These are phyloP conservation scores for Xylaria telfairii DNA, from an alignment of 495 filamentous ascomycete species.

Conservation along the genomic window DNA sequence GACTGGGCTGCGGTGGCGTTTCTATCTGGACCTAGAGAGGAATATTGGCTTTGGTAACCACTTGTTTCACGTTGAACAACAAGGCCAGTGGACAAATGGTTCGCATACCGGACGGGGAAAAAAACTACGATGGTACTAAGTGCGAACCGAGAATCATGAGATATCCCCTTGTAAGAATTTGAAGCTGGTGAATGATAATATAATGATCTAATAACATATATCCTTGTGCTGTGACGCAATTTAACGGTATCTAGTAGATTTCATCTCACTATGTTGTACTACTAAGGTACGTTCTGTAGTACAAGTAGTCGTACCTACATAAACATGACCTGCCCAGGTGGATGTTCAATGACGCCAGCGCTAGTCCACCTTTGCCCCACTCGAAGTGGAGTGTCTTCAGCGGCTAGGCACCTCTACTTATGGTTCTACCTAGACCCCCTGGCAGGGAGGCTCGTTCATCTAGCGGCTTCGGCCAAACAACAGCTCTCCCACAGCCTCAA, in stretches of 20 bases:
- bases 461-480: slow-evolving; percentile 2
- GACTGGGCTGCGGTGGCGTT: background rate
- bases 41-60: background rate
- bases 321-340: background rate
- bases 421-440: background rate
- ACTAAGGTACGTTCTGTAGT: too few species aligned
- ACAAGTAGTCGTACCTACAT: too few species aligned
- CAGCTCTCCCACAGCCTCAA: slow-evolving; percentile 23
- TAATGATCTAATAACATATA: slow-evolving; percentile 18
- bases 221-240: background rate
- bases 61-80: background rate
- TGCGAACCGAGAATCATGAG: background rate
- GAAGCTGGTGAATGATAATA: slow-evolving; percentile 3
- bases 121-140: background rate
- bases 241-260: background rate
- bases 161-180: background rate
- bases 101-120: background rate
- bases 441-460: background rate
- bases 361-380: background rate
- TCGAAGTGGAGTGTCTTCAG: background rate
- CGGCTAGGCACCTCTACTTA: background rate
- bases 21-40: background rate
- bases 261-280: background rate
- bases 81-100: background rate
- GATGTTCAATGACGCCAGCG: background rate